Base-by-base conservation (phyloP, 2,329 filamentous ascomycete species). In the Phaeophleospora eucalypticola region DNA sequence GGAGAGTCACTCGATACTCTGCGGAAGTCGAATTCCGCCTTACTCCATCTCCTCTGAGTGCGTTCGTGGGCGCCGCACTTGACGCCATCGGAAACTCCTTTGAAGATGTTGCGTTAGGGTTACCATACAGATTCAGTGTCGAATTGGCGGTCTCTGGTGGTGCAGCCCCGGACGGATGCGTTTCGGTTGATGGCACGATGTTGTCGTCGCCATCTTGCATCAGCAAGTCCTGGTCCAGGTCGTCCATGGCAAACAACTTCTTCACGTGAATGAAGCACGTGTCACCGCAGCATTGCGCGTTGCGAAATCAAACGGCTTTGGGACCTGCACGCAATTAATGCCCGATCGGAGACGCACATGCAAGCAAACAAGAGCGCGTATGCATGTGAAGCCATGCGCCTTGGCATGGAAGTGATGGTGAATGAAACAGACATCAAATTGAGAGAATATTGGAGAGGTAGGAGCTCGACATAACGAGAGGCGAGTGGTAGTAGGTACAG, bases 161-260 rank as follows among this genome's bases (percentile, higher is more conserved):
- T 15, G 24, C 24, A 12, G 6, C 24, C 40, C 48, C 18, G n/a
- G 9, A 12, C 6, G 16, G 36, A 19, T 37, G 7, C 14, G 46
- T 35, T 12, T 40, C 45, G 18, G 45, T 43, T 8, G 17, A 43
- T 17, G 51, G 50, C 12, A 38, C 46, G 43, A 50, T 45, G 38
- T 37, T 36, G 15, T 18, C 46, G 19, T 58, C 54, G 32, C 48
- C 56, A 43, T 61, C 59, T 8, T 54, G 51, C 58, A 63, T 63
- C 1, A 56, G 33, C n/a, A 59, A 46, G 41, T 63, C 60, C 15
- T 43, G 29, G 33, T n/a, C 20, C 19, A 15, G 19, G 18, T 51
- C 38, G 14, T 42, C 38, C 34, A n/a, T n/a, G n/a, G n/a, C n/a
- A n/a, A n/a, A n/a, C n/a, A n/a, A n/a, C n/a, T n/a, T n/a, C n/a